Evolutionary conservation across 805 yeast species (phyloP).

Genomic region (Yueomyces sp.): DNA sequence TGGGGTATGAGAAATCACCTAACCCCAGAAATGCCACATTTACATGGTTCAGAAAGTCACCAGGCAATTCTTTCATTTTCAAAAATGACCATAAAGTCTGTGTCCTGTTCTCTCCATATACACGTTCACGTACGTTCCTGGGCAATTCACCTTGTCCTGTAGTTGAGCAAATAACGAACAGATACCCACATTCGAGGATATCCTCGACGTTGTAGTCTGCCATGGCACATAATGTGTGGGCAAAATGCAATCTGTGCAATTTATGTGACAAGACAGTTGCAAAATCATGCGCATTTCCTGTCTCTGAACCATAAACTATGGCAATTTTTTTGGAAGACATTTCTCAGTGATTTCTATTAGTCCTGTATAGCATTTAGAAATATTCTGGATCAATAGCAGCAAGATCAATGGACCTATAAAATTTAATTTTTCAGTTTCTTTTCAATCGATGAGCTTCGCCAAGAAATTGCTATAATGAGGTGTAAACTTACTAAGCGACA

Average conservation of each 20-base stretch:
- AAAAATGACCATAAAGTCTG: conserved; percentile 55
- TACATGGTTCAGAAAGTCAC: conserved; percentile 45
- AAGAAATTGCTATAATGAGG: no score
- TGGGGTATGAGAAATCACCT: conserved; percentile 87
- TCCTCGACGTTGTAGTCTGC: conserved; percentile 48
- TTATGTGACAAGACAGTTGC: conserved; percentile 50
- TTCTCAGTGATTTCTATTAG: not conserved
- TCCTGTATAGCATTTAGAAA: no score
- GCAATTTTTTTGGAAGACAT: conserved; percentile 28
- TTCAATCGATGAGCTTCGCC: no score
- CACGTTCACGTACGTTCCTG: conserved; percentile 41
- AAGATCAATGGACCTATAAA: no score
- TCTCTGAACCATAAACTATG: conserved; percentile 80
- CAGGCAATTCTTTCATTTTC: conserved; percentile 51
- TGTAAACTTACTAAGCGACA: no score
- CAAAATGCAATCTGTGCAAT: conserved; percentile 40
- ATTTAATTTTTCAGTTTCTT: no score
- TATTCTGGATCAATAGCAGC: no score
- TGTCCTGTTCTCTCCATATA: conserved; percentile 6
- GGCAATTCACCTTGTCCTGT: conserved; percentile 96
- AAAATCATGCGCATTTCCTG: conserved; percentile 82
- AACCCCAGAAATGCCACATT: conserved; percentile 69
- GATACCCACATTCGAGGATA: conserved; percentile 34
- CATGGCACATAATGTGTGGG: conserved; percentile 35
- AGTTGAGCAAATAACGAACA: conserved; percentile 55